Evolutionary conservation across 1,284 basidiomycete species (phyloP), one percentile per base, ranked within the genome.

Genomic region (Ceratobasidium sp.): DNA sequence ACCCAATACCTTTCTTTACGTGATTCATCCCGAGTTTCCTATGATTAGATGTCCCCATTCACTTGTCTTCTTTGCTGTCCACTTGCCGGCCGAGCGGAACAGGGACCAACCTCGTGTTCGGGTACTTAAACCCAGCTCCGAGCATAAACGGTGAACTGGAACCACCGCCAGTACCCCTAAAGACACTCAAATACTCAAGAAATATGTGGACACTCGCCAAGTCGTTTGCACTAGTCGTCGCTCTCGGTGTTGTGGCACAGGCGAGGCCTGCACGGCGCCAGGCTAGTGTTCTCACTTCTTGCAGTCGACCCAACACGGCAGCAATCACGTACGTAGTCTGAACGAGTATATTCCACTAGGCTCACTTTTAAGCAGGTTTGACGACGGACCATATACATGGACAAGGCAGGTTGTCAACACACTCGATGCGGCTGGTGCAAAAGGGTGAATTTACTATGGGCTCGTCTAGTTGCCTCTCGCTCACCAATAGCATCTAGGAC

Each of bases 361-460:
- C 31, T 47, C 47, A 25, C 40, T 31, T 6, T 15, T 17, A 20
- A 34, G 10, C 32, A 68, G 65, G 8, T 68, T 68, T 25, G 69
- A 70, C 27, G 69, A 70, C 27, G 69, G 69, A 5, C 69, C 69
- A 38, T 70, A 70, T 60, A 49, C 13, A 13, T 65, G 52, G 50
- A 70, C 32, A 20, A 38, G 35, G 22, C 12, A 34, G 1, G 35
- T 70, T 17, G 58, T 49, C 17, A 45, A 56, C 13, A 50, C 35
- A 17, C 42, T 69, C 3, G n/a, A 45, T 32, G 31, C 38, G 3
- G 50, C 49, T 49, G 43, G 38, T 4, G 68, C 68, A 15, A 60
- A 60, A 62, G 65, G 65, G 65, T 68, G n/a, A 17, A 43, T 60
- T 42, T 7, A 38, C 50, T 49, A 8, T 8, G 25, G 12, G 15